Percentiles rank a stretch among this genome's conserved stretches.
These are phyloP conservation scores for Camelina neglecta DNA, from an alignment of 345 rosid species.

Conservation along the genomic window DNA sequence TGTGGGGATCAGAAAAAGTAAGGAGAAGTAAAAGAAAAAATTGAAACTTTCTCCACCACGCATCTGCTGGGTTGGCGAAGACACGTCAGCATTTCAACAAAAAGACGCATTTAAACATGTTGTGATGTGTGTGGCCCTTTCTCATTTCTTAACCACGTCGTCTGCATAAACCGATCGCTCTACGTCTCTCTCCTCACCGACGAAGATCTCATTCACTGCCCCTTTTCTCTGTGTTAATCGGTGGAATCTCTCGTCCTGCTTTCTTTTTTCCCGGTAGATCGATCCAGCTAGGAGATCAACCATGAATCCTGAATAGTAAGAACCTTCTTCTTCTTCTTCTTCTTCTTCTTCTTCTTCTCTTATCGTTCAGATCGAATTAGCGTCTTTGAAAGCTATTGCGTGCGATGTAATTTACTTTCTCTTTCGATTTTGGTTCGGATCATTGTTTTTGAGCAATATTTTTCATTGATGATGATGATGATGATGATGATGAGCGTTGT, in stretches of 20 bases:
- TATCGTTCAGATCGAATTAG: conserved; percentile 23
- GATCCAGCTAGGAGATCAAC: conserved; percentile 38
- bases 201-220: conserved; percentile 39
- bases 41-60: conserved; percentile 42
- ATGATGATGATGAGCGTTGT: neutral
- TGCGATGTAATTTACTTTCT: conserved; percentile 21
- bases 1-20: neutral
- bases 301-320: conserved; percentile 99
- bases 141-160: conserved; percentile 39
- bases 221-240: conserved; percentile 30
- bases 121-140: conserved; percentile 31
- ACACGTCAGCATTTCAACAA: conserved; percentile 38
- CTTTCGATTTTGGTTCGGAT: neutral
- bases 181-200: conserved; percentile 40
- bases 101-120: conserved; percentile 34
- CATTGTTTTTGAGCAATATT: neutral
- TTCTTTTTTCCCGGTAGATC: conserved; percentile 13
- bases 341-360: conserved; percentile 2
- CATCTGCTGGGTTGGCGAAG: conserved; percentile 36
- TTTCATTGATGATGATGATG: neutral
- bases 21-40: neutral
- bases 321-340: conserved; percentile 18
- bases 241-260: conserved; percentile 24
- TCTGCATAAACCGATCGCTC: conserved; percentile 35
- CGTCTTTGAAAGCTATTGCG: conserved; percentile 1